These are phyloP conservation scores for Mucor piriformis DNA, from an alignment of 371 early-diverging fungal species.

Conservation along the genomic window DNA sequence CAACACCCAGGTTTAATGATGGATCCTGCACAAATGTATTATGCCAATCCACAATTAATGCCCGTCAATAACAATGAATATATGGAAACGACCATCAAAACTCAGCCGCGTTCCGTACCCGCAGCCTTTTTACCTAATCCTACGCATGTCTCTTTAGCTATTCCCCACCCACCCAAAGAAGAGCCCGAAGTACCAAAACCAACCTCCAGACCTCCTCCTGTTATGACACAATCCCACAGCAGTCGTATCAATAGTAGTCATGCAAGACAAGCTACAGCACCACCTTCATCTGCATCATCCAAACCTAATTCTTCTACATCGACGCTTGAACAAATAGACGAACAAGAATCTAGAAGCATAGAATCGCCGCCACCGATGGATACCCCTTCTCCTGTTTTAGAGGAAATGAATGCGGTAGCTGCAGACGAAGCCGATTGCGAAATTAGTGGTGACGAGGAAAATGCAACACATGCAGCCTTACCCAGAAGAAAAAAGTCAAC, in stretches of 20 bases:
- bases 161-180: conserved; percentile 4
- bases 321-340: background rate
- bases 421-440: conserved; percentile 18
- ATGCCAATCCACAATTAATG: conserved; percentile 2
- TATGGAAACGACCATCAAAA: background rate
- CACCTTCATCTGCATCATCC: conserved; percentile 14
- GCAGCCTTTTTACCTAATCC: conserved; percentile 13
- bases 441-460: conserved; percentile 19
- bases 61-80: background rate
- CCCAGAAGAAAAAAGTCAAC: conserved; percentile 9
- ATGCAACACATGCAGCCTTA: background rate
- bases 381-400: background rate
- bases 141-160: conserved; percentile 1
- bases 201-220: background rate
- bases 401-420: background rate
- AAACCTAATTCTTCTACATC: background rate
- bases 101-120: conserved; percentile 5
- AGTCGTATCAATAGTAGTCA: conserved; percentile 7
- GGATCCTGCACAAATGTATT: conserved; percentile 24
- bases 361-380: background rate
- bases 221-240: background rate
- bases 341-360: background rate
- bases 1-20: conserved; percentile 31
- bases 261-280: background rate
- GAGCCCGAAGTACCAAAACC: background rate